Conservation (phyloP, 2,329 filamentous ascomycete species). For the Lachnum nothofagi region DNA sequence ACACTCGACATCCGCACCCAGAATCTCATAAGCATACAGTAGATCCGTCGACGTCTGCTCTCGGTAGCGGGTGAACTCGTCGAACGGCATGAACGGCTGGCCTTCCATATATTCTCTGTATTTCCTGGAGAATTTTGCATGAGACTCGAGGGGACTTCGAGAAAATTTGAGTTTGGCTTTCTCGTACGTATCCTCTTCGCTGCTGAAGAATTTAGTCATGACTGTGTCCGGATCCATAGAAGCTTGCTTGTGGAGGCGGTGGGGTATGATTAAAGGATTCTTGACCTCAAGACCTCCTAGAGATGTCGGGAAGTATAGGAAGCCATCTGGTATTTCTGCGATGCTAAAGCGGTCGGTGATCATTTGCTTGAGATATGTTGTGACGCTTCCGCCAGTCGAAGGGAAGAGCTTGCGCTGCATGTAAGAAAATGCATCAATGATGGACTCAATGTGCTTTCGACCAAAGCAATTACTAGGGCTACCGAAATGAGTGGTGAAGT, state of each 20-base stretch:
- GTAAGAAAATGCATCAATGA: slow-evolving; percentile 45
- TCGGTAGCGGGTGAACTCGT: slow-evolving; percentile 36
- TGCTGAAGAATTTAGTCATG: slow-evolving; percentile 29
- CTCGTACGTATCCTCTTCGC: slow-evolving; percentile 35
- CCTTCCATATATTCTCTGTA: background rate
- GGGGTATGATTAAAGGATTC: slow-evolving; percentile 37
- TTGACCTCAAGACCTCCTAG: slow-evolving; percentile 39
- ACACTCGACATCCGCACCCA: too few species aligned
- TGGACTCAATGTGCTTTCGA: slow-evolving; percentile 49
- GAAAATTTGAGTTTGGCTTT: slow-evolving; percentile 26
- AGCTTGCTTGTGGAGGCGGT: slow-evolving; percentile 27
- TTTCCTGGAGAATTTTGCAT: slow-evolving; percentile 12
- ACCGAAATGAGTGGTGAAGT: slow-evolving; percentile 55
- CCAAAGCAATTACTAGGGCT: slow-evolving; percentile 51
- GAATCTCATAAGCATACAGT: too few species aligned
- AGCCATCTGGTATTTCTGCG: slow-evolving; percentile 37
- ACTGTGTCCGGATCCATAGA: slow-evolving; percentile 22
- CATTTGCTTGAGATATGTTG: slow-evolving; percentile 43
- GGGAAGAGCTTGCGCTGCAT: slow-evolving; percentile 43
- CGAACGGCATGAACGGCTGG: slow-evolving; percentile 35
- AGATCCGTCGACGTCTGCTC: slow-evolving; percentile 33
- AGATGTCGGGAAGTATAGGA: slow-evolving; percentile 38
- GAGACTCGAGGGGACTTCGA: slow-evolving; percentile 9
- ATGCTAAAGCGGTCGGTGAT: slow-evolving; percentile 47
- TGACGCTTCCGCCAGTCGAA: slow-evolving; percentile 42